These are phyloP conservation scores for Ulmus americana DNA, from an alignment of 331 rosid genomes.

Conservation along the genomic window DNA sequence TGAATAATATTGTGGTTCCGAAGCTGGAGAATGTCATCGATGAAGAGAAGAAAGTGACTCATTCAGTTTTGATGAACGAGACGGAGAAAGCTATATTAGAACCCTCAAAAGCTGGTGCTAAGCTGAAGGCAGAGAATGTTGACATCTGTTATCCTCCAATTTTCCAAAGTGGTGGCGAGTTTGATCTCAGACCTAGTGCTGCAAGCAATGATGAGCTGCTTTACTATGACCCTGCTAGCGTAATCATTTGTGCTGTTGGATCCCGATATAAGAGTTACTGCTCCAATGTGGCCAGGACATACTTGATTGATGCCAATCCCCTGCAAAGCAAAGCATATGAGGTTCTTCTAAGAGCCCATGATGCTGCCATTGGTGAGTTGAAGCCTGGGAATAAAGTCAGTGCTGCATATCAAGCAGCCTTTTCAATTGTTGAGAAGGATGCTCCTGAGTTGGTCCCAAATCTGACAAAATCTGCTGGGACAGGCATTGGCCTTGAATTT, in stretches of 20 bases:
- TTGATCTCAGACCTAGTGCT: conserved; percentile 54
- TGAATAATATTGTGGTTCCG: conserved; percentile 39
- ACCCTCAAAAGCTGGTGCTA: conserved; percentile 41
- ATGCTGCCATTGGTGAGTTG: conserved; percentile 40
- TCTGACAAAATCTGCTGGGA: conserved; percentile 48
- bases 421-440: conserved; percentile 41
- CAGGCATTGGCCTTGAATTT: conserved; percentile 52
- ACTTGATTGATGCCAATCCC: conserved; percentile 45
- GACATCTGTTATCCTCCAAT: conserved; percentile 53
- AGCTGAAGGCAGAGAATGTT: conserved; percentile 39
- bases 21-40: conserved; percentile 49
- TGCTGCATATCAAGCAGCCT: conserved; percentile 44
- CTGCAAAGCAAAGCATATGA: conserved; percentile 42
- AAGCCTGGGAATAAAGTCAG: conserved; percentile 37
- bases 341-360: conserved; percentile 48
- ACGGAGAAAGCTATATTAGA: conserved; percentile 46
- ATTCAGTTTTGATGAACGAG: conserved; percentile 45
- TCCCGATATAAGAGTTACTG: conserved; percentile 50
- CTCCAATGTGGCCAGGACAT: conserved; percentile 42
- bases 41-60: conserved; percentile 44
- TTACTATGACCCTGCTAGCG: conserved; percentile 46
- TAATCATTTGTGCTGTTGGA: conserved; percentile 47
- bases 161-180: conserved; percentile 49
- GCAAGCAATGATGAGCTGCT: conserved; percentile 46
- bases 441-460: conserved; percentile 41